These are phyloP conservation scores for Diaporthe sp. DNA, from an alignment of 2,329 filamentous ascomycete species.

Conservation along the genomic window DNA sequence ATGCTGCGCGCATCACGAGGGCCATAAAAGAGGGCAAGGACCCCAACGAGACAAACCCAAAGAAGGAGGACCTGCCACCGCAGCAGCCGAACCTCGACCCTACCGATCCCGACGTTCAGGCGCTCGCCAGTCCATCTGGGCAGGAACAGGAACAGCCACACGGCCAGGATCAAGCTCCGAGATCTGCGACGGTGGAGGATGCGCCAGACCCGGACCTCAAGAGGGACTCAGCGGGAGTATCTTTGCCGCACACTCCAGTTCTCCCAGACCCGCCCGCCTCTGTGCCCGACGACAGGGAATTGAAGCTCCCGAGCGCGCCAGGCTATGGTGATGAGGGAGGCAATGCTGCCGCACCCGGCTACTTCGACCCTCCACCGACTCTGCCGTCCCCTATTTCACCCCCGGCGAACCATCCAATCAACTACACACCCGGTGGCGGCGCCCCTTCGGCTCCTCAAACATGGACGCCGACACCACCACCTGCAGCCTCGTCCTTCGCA, in stretches of 20 bases:
- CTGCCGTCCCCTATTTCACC: conserved; percentile 46
- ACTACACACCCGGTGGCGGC: conserved; percentile 42
- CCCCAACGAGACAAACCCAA: conserved; percentile 91
- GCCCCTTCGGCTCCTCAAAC: conserved; percentile 44
- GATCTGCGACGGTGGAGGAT: conserved; percentile 65
- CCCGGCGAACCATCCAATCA: conserved; percentile 45
- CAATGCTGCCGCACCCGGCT: conserved; percentile 33
- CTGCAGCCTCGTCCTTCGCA: conserved; percentile 48
- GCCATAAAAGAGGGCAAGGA: conserved; percentile 92
- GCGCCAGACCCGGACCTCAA: conserved; percentile 58
- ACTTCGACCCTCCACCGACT: conserved; percentile 39
- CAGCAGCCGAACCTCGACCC: conserved; percentile 67
- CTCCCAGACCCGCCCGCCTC: conserved; percentile 48
- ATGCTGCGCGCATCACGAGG: conserved; percentile 89
- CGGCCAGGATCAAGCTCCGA: conserved; percentile 43
- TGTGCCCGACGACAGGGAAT: conserved; percentile 41
- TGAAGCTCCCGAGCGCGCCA: conserved; percentile 47
- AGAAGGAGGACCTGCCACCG: conserved; percentile 63
- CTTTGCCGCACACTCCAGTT: conserved; percentile 50
- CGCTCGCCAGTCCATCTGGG: conserved; percentile 53
- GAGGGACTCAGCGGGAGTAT: conserved; percentile 49
- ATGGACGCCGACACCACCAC: conserved; percentile 45
- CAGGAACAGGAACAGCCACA: conserved; percentile 6
- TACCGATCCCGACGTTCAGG: conserved; percentile 74
- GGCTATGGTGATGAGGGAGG: conserved; percentile 40